Conservation (phyloP, 2,329 filamentous ascomycete genomes). For the Venturiaceae sp. region DNA sequence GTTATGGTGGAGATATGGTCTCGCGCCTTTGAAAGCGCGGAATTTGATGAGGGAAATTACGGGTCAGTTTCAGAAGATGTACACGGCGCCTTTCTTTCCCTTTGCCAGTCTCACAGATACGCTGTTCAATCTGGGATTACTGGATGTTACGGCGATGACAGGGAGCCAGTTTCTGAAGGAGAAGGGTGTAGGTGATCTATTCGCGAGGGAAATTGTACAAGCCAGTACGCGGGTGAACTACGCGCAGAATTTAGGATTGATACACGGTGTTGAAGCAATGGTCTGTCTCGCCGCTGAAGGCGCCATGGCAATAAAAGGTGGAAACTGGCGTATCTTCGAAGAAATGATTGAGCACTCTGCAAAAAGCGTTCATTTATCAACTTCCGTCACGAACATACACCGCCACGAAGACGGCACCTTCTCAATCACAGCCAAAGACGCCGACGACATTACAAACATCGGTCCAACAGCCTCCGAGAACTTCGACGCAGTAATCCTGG, state of each 20-base stretch:
- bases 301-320: slow-evolving; percentile 67
- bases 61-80: slow-evolving; percentile 66
- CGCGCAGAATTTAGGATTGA: slow-evolving; percentile 74
- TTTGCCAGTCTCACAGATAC: slow-evolving; percentile 66
- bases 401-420: slow-evolving; percentile 27
- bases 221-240: slow-evolving; percentile 91
- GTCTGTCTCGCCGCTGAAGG: slow-evolving; percentile 85
- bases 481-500: slow-evolving; percentile 77
- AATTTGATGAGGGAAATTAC: slow-evolving; percentile 63
- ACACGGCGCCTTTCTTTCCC: slow-evolving; percentile 73
- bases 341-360: slow-evolving; percentile 60
- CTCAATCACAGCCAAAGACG: slow-evolving; percentile 28
- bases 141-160: slow-evolving; percentile 56
- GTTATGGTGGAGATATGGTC: slow-evolving; percentile 77
- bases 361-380: slow-evolving; percentile 55
- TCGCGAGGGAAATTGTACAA: slow-evolving; percentile 76
- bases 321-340: slow-evolving; percentile 94
- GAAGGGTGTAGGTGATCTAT: slow-evolving; percentile 57
- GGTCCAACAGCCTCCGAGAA: slow-evolving; percentile 8
- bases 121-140: slow-evolving; percentile 57
- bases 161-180: slow-evolving; percentile 62
- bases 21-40: slow-evolving; percentile 64
- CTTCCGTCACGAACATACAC: slow-evolving; percentile 53
- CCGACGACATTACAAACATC: neutral
- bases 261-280: slow-evolving; percentile 86